phyloP scores from a whole-genome alignment of 306 rosid genomes.

The Erythrophleum fordii region DNA sequence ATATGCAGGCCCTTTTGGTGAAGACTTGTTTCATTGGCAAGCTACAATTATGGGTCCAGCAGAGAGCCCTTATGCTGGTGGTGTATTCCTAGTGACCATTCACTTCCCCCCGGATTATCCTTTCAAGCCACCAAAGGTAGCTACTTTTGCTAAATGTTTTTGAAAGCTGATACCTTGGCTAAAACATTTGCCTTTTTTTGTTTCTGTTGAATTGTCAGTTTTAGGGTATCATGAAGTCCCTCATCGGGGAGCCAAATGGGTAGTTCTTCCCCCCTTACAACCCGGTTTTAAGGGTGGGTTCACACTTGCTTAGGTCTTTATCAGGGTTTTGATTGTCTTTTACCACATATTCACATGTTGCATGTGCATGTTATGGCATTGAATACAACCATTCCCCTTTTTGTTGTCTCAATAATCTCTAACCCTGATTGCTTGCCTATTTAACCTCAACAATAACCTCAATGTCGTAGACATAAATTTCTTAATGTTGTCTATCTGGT shows the following conservation, averaged over 20 bases:
- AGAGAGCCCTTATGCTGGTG: constrained; percentile 57
- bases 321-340: background rate
- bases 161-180: constrained; percentile 2
- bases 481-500: background rate
- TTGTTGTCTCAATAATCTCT: background rate
- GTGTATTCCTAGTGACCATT: constrained; percentile 57
- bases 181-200: background rate
- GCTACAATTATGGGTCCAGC: constrained; percentile 47
- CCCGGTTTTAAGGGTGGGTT: background rate
- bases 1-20: constrained; percentile 46
- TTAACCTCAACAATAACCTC: background rate
- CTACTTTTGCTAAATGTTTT: background rate
- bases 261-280: background rate
- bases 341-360: background rate
- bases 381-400: background rate
- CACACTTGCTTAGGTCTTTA: background rate
- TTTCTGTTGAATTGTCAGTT: background rate
- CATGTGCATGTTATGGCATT: constrained; percentile 11
- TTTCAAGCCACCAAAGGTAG: constrained; percentile 67
- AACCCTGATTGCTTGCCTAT: background rate
- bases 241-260: background rate
- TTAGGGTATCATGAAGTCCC: background rate
- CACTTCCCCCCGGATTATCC: constrained; percentile 72
- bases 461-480: background rate
- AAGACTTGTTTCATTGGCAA: constrained; percentile 51